A percentile compares a stretch with the other conserved stretches of the same genome.
Conservation (phyloP, 2,329 filamentous ascomycete genomes). For the Curvularia sp. region DNA sequence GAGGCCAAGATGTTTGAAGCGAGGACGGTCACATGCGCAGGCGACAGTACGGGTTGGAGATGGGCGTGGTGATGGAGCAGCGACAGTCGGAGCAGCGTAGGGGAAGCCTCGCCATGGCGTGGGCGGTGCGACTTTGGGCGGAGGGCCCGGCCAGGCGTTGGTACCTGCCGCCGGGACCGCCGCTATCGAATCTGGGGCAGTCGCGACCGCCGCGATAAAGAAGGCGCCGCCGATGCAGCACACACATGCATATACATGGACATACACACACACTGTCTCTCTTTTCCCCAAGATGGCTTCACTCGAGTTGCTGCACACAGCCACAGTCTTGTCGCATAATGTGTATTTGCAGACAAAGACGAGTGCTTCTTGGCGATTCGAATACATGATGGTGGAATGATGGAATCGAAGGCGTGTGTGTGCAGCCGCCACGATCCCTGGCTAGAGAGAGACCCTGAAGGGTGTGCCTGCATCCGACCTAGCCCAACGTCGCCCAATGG, state of each 20-base stretch:
- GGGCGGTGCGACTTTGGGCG: constrained; percentile 6
- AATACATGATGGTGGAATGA: too few relatives aligned
- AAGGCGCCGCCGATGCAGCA: background rate
- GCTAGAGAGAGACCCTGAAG: constrained; percentile 13
- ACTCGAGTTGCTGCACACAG: too few relatives aligned
- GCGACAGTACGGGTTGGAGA: constrained; percentile 40
- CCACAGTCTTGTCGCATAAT: background rate
- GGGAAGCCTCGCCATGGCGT: constrained; percentile 13
- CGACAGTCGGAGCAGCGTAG: constrained; percentile 25
- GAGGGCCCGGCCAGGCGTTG: constrained; percentile 14
- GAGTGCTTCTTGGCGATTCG: too few relatives aligned
- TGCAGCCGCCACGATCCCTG: constrained; percentile 5
- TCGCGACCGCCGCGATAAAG: constrained; percentile 4
- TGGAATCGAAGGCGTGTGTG: background rate
- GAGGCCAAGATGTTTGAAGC: constrained; percentile 31
- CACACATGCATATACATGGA: background rate
- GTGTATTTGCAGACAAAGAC: too few relatives aligned
- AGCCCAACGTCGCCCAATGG: constrained; percentile 4
- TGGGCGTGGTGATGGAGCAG: constrained; percentile 13
- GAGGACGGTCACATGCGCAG: constrained; percentile 23
- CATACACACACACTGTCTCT: background rate
- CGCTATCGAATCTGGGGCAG: constrained; percentile 22
- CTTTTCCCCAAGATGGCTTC: too few relatives aligned
- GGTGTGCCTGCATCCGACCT: constrained; percentile 11
- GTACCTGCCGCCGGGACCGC: constrained; percentile 30